phyloP scores from a whole-genome alignment of 768 basidiomycete species.

The Lactarius hatsudake region DNA sequence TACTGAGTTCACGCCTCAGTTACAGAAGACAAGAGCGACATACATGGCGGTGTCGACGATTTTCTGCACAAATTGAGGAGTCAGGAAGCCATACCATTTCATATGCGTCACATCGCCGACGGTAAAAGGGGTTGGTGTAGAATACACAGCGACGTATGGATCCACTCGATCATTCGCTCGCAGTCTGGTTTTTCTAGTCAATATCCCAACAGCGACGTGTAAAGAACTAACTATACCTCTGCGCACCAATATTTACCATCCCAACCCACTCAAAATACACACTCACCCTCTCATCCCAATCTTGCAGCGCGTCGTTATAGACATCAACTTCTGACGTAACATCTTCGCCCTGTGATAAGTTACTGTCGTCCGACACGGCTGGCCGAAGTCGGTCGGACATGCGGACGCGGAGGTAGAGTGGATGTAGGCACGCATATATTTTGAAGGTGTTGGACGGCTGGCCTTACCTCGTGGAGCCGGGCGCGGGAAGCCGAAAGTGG shows the following conservation, averaged over 20 bases:
- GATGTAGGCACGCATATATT: constrained; percentile 45
- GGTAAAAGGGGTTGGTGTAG: constrained; percentile 45
- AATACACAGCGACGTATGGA: constrained; percentile 67
- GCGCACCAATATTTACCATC: constrained; percentile 62
- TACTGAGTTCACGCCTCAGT: not conserved
- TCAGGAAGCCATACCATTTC: constrained; percentile 59
- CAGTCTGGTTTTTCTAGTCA: constrained; percentile 41
- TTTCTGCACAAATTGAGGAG: constrained; percentile 49
- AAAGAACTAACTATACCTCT: constrained; percentile 45
- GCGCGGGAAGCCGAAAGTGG: constrained; percentile 8
- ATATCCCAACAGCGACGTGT: not conserved
- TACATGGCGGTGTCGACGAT: constrained; percentile 49
- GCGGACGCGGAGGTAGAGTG: constrained; percentile 34
- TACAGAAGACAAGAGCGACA: constrained; percentile 25
- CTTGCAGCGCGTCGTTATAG: constrained; percentile 43
- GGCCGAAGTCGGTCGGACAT: constrained; percentile 11
- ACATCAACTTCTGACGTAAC: not conserved
- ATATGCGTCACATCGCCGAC: constrained; percentile 52
- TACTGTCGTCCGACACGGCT: constrained; percentile 7
- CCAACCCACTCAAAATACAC: constrained; percentile 72
- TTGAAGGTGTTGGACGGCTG: constrained; percentile 29
- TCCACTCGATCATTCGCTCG: constrained; percentile 61
- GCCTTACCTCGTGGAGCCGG: constrained; percentile 27
- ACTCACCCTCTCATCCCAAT: constrained; percentile 47
- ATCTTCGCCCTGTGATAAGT: not conserved